Evolutionary conservation across 768 basidiomycete genomes (phyloP).

Genomic region (Boletus vermiculosoides): DNA sequence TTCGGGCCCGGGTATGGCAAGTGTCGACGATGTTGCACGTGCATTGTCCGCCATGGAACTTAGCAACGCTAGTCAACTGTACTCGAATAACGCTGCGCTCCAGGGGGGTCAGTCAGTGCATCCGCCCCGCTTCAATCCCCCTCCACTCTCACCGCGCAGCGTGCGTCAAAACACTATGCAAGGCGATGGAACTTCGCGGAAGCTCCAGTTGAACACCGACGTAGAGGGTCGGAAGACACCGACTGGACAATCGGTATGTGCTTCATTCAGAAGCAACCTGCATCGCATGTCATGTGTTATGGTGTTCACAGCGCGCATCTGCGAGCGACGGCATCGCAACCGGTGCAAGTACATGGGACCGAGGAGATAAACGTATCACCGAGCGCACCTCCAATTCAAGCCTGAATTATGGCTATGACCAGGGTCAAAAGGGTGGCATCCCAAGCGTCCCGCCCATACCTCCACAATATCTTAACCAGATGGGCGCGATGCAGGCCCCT

Average conservation of each 20-base stretch:
- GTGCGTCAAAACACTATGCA: slow-evolving; percentile 42
- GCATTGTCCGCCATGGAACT: slow-evolving; percentile 72
- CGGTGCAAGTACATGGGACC: slow-evolving; percentile 55
- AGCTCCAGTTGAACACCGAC: slow-evolving; percentile 60
- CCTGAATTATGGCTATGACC: slow-evolving; percentile 58
- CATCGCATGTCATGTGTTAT: slow-evolving; percentile 34
- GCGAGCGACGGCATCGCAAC: slow-evolving; percentile 32
- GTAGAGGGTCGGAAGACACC: slow-evolving; percentile 67
- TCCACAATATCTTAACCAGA: slow-evolving; percentile 66
- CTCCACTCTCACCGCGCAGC: slow-evolving; percentile 40
- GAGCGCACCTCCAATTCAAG: slow-evolving; percentile 68
- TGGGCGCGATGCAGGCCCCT: slow-evolving; percentile 35
- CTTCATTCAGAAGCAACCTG: slow-evolving; percentile 41
- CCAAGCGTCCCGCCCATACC: slow-evolving; percentile 76
- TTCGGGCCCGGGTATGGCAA: slow-evolving; percentile 28
- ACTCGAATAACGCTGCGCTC: slow-evolving; percentile 28
- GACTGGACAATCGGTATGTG: slow-evolving; percentile 49
- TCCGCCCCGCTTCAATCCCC: slow-evolving; percentile 68
- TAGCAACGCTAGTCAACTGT: slow-evolving; percentile 31
- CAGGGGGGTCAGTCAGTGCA: slow-evolving; percentile 54
- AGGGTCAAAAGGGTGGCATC: slow-evolving; percentile 38
- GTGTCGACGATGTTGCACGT: slow-evolving; percentile 73
- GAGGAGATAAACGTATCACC: slow-evolving; percentile 57
- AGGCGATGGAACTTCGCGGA: slow-evolving; percentile 40
- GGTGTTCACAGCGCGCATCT: slow-evolving; percentile 38